Percentiles rank a stretch among this genome's conserved stretches.
phyloP scores from a whole-genome alignment of 2,329 filamentous ascomycete species.

The Colletotrichum sp. region DNA sequence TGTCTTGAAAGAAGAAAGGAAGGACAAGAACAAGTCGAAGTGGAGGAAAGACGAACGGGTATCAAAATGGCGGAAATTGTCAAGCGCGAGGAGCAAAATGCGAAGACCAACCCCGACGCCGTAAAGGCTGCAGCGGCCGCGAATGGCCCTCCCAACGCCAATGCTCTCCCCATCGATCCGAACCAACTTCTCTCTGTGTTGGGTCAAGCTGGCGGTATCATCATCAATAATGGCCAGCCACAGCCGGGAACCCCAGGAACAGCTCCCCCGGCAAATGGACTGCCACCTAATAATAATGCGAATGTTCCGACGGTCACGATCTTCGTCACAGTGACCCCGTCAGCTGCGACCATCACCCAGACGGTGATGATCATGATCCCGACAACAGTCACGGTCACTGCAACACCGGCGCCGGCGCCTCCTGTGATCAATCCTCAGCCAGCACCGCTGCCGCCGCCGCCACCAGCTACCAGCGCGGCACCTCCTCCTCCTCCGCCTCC shows the following conservation, averaged over 20 bases:
- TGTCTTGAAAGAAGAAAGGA: not conserved
- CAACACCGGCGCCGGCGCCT: not conserved
- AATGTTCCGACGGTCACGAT: conserved; percentile 16
- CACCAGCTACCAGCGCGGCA: not conserved
- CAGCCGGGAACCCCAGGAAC: not conserved
- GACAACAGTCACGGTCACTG: conserved; percentile 11
- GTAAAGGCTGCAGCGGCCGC: not conserved
- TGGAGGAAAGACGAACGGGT: not conserved
- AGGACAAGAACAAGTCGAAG: not conserved
- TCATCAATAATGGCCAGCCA: not conserved
- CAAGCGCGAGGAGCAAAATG: not conserved
- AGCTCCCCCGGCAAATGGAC: not conserved
- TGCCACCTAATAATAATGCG: conserved; percentile 15
- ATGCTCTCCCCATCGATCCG: conserved; percentile 4
- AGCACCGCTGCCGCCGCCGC: not conserved
- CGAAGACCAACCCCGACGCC: not conserved
- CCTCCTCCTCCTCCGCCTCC: not conserved
- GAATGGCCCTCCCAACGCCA: not conserved
- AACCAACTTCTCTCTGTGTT: conserved; percentile 12
- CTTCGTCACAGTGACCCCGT: conserved; percentile 5
- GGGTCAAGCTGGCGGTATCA: not conserved
- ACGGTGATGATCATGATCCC: conserved; percentile 13
- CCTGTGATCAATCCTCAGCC: not conserved
- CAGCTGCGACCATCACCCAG: not conserved
- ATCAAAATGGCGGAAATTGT: not conserved